These are phyloP conservation scores for Teratosphaeria destructans DNA, from an alignment of 2,329 filamentous ascomycete species.

Conservation along the genomic window DNA sequence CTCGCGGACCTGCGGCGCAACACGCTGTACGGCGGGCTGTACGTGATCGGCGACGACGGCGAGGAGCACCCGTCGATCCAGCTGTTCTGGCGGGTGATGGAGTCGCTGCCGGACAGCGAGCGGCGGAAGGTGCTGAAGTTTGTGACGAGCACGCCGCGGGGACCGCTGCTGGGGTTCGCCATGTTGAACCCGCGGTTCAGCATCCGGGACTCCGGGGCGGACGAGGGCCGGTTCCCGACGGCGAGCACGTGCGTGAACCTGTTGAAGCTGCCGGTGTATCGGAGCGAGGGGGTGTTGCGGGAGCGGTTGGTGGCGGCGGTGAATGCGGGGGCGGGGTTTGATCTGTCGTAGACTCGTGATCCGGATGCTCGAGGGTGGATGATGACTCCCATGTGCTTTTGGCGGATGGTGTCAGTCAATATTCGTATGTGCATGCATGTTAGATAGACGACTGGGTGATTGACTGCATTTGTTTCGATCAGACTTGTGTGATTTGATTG, in stretches of 20 bases:
- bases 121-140: conserved; percentile 84
- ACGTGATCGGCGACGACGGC: conserved; percentile 78
- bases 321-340: conserved; percentile 83
- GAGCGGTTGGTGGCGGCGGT: conserved; percentile 84
- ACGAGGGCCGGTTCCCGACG: conserved; percentile 72
- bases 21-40: conserved; percentile 80
- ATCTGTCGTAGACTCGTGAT: conserved; percentile 50
- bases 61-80: conserved; percentile 75
- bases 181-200: conserved; percentile 78
- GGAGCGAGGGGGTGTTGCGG: conserved; percentile 51
- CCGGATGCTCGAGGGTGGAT: too few species aligned
- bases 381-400: too few species aligned
- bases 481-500: too few species aligned
- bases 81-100: conserved; percentile 88
- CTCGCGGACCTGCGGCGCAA: conserved; percentile 74
- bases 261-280: conserved; percentile 81
- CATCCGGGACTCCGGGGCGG: conserved; percentile 71
- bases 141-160: conserved; percentile 84
- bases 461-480: too few species aligned
- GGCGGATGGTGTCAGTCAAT: too few species aligned
- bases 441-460: too few species aligned
- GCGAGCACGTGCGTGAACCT: conserved; percentile 95
- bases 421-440: too few species aligned
- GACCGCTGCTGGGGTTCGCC: conserved; percentile 78
- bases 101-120: conserved; percentile 62